Evolutionary conservation across 805 yeast genomes (phyloP), one percentile per base, ranked within the genome.

Genomic region (Yarrowia sp.): DNA sequence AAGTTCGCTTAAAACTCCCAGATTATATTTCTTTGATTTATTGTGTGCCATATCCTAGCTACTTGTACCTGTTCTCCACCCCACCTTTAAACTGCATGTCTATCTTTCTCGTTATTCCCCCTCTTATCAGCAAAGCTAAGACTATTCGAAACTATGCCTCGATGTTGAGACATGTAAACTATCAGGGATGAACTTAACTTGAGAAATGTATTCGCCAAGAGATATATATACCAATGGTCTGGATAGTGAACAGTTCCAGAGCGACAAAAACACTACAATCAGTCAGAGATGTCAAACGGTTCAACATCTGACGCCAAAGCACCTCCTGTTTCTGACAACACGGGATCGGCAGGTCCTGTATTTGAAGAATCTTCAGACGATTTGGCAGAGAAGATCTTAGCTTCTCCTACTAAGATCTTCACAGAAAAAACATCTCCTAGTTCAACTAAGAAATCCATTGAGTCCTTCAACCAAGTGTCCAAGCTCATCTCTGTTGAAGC

Each of bases 81-180:
- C 32, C 32, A 26, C 32, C 32, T 26, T 26, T 26, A 5, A 26
- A 26, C 19, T 19, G 19, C 32, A 26, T 26, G 32, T 38, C 40
- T 38, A 11, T 38, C 12, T 38, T 38, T 8, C 19, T 19, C 19
- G 19, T 38, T 38, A 38, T 38, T 38, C 10, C 43, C 43, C 46
- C 53, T 36, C 42, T 50, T 50, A 50, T 50, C 56, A 35, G 56
- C 36, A 9, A 50, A 50, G 56, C 56, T 50, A 19, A 49, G 14
- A n/a, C 16, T 32, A n/a, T 35, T 19, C 55, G 55, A 50, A 36
- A 50, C 56, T 15, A 50, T 50, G 26, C n/a, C 16, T 35, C 41
- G 42, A 16, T 19, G 32, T 19, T 42, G 15, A 42, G 19, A 42
- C 46, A 42, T 2, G 2, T 1, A 9, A 8, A 22, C 22, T 4